Evolutionary conservation across 257 asterid species (phyloP), one percentile per base, ranked within the genome.

Genomic region (Penstemon eatonii): DNA sequence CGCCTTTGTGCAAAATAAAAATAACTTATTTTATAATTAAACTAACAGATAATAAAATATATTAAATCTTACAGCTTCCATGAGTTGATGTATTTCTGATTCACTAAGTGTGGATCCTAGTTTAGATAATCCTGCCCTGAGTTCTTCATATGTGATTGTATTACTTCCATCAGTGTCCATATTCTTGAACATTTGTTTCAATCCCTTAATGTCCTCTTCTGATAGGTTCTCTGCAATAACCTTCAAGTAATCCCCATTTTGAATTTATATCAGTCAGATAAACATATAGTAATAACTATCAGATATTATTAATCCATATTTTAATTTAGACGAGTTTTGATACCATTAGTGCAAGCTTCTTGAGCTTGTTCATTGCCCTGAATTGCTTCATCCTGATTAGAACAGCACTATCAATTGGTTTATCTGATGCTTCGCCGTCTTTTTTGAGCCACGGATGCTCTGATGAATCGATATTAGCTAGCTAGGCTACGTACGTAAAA

Each of bases 401-500:
- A 38, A 93, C 99, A 1, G 90, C 99, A 66, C 92, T 90, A 51
- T 93, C 79, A 4, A 93, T 90, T 3, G 97, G 99, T 19, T 44
- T 76, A 36, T 90, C 97, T 3, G 99, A 88, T 72, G 97, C 99
- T 10, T 88, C 97, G 3, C 99, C 99, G 2, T 76, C 95, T 81
- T 81, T 79, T 80, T 79, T 89, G 64, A 93, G 91, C 99, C 99
- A 93, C 4, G 92, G 96, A 80, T 93, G 97, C 75, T 87, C 97
- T 93, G 82, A 13, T 77, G 66, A 73, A 15, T 52, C 46, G 61
- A 13, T 54, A 49, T 53, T 0, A 25, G 33, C 33, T 25, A n/a
- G n/a, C n/a, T n/a, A n/a, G n/a, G n/a, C n/a, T n/a, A n/a, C n/a
- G n/a, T n/a, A 25, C 2, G 33, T 25, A 25, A 25, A 25, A 25